Percentiles rank a stretch among this genome's conserved stretches.
These are phyloP conservation scores for Candida sp. DNA, from an alignment of 1,139 yeast genomes.

Conservation along the genomic window DNA sequence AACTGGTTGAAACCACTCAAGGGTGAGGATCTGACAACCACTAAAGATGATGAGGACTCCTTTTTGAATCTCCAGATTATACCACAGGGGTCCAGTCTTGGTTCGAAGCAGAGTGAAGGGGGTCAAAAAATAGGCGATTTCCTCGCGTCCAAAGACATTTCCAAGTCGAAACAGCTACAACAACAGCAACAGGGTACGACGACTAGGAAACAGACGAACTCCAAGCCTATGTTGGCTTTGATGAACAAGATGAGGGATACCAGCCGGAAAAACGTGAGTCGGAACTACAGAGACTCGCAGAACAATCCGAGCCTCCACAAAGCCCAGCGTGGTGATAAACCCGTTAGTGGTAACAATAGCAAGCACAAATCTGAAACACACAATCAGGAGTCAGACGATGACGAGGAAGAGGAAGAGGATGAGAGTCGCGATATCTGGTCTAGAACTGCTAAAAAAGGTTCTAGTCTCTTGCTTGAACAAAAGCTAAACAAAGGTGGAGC, in stretches of 20 bases:
- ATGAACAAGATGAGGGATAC: constrained; percentile 47
- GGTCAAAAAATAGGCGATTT: constrained; percentile 35
- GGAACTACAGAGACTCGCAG: constrained; percentile 7
- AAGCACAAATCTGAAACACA: neutral
- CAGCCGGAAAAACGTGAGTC: constrained; percentile 21
- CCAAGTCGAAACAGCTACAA: constrained; percentile 5
- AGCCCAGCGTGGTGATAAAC: neutral
- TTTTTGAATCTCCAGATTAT: constrained; percentile 50
- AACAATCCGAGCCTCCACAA: neutral
- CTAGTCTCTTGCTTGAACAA: constrained; percentile 14
- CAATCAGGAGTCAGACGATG: neutral
- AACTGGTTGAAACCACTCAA: constrained; percentile 43
- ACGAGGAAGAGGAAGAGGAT: constrained; percentile 13
- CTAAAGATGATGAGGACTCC: constrained; percentile 10
- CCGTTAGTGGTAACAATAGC: neutral
- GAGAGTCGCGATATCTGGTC: constrained; percentile 8
- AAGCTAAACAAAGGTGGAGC: constrained; percentile 8
- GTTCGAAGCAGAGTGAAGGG: neutral
- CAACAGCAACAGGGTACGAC: constrained; percentile 4
- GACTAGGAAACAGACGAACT: constrained; percentile 15
- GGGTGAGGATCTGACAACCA: neutral
- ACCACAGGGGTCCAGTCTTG: constrained; percentile 39
- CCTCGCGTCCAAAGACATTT: constrained; percentile 19
- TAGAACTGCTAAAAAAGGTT: constrained; percentile 21
- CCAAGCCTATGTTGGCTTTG: constrained; percentile 48